Conservation (phyloP, 352 stramenopile species). For the Poterioochromonas sp. region DNA sequence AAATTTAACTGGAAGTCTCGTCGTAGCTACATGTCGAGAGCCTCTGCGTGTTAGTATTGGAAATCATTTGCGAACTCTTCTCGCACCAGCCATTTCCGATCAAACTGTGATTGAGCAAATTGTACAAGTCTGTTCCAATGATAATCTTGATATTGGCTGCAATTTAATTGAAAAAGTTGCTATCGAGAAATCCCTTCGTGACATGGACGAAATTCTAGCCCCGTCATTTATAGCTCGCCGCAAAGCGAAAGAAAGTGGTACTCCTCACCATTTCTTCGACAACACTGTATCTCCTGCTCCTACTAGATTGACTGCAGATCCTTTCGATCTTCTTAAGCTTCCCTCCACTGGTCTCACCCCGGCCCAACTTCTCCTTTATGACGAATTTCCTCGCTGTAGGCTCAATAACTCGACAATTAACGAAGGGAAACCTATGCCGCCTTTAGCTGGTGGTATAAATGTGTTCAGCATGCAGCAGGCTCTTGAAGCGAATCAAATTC, state of each 20-base stretch:
- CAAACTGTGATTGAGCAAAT: constrained; percentile 88
- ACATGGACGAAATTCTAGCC: constrained; percentile 90
- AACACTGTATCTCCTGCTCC: background rate
- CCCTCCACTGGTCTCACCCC: constrained; percentile 77
- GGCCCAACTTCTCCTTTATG: constrained; percentile 91
- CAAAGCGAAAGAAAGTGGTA: constrained; percentile 63
- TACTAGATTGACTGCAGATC: constrained; percentile 56
- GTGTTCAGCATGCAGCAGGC: constrained; percentile 9
- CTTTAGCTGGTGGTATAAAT: background rate
- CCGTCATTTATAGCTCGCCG: constrained; percentile 73
- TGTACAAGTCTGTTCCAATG: constrained; percentile 89
- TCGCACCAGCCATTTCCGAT: constrained; percentile 60
- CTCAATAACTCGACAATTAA: background rate
- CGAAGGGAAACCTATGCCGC: background rate
- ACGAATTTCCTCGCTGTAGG: constrained; percentile 93
- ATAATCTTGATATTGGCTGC: constrained; percentile 97
- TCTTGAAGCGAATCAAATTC: constrained; percentile 28
- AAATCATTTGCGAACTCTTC: constrained; percentile 78
- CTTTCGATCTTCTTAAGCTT: constrained; percentile 86
- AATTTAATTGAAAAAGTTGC: constrained; percentile 99
- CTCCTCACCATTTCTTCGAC: constrained; percentile 31
- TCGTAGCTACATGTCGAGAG: constrained; percentile 94
- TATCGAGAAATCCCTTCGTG: constrained; percentile 93
- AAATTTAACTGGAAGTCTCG: constrained; percentile 92
- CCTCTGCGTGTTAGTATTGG: constrained; percentile 91